Conservation (phyloP, 805 yeast species). For the Starmera caribaea region DNA sequence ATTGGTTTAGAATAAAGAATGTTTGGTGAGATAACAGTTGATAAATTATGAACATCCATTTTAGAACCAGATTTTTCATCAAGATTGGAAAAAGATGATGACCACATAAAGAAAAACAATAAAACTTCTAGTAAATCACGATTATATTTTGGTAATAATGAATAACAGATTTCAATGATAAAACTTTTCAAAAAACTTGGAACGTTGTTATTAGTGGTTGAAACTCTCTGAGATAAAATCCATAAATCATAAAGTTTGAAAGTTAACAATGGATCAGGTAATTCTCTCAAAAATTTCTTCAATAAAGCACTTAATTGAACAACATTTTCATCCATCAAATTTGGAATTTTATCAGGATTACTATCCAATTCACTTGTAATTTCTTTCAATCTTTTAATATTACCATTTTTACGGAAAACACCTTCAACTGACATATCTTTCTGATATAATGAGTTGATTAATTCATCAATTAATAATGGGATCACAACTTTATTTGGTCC, state of each 20-base stretch:
- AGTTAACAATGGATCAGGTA: constrained; percentile 87
- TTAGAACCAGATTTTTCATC: constrained; percentile 88
- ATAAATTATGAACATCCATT: constrained; percentile 92
- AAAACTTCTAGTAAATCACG: constrained; percentile 84
- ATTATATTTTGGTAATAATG: constrained; percentile 71
- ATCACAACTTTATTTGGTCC: constrained; percentile 74
- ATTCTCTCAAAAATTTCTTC: constrained; percentile 83
- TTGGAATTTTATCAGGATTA: constrained; percentile 62
- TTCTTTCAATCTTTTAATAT: constrained; percentile 71
- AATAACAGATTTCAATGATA: constrained; percentile 53
- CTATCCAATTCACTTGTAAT: constrained; percentile 66
- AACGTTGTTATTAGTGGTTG: constrained; percentile 23
- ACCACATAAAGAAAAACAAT: constrained; percentile 84
- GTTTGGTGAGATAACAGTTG: constrained; percentile 93
- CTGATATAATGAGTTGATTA: constrained; percentile 71
- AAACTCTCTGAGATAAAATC: constrained; percentile 54
- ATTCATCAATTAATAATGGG: constrained; percentile 82
- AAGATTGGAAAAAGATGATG: constrained; percentile 87
- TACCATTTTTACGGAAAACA: constrained; percentile 92
- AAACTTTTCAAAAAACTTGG: constrained; percentile 29
- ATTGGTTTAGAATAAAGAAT: constrained; percentile 53
- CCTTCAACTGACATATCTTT: constrained; percentile 96
- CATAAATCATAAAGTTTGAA: constrained; percentile 67
- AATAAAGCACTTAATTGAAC: constrained; percentile 89
- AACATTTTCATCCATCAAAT: constrained; percentile 66